A percentile compares a stretch with the other conserved stretches of the same genome.
phyloP scores from a whole-genome alignment of 371 early-diverging fungal species.

The Mortierella sp. region DNA sequence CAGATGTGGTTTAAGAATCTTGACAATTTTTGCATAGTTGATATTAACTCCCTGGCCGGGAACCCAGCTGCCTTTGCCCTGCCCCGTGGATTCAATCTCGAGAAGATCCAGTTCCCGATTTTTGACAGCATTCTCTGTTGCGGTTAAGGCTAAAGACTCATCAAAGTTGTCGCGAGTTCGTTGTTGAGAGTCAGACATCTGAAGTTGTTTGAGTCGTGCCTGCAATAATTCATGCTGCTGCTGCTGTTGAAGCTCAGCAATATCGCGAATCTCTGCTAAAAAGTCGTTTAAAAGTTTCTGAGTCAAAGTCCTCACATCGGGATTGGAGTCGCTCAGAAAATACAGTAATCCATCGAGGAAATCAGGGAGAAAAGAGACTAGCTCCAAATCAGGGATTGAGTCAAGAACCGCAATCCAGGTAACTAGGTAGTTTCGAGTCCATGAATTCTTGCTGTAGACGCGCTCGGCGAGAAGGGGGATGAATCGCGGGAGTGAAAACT shows the following conservation, averaged over 20 bases:
- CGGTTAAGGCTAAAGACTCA: background rate
- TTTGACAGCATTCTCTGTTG: background rate
- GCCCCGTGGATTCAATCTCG: conserved; percentile 57
- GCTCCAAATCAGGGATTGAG: conserved; percentile 91
- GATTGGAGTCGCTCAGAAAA: conserved; percentile 87
- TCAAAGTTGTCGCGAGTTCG: conserved; percentile 16
- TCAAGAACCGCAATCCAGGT: conserved; percentile 92
- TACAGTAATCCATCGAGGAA: conserved; percentile 90
- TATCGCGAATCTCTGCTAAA: conserved; percentile 83
- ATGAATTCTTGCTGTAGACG: conserved; percentile 87
- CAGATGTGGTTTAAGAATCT: conserved; percentile 86
- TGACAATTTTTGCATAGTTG: conserved; percentile 82
- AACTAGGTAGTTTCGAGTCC: conserved; percentile 90
- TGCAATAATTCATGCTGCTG: conserved; percentile 55
- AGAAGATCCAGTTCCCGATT: conserved; percentile 22
- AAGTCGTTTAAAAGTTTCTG: conserved; percentile 80
- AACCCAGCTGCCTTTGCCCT: conserved; percentile 70
- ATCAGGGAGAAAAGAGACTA: conserved; percentile 87
- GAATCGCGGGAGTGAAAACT: conserved; percentile 89
- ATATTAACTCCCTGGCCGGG: conserved; percentile 84
- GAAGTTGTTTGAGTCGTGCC: conserved; percentile 47
- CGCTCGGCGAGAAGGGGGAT: conserved; percentile 91
- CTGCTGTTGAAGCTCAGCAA: conserved; percentile 74
- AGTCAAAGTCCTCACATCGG: conserved; percentile 84
- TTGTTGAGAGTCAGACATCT: conserved; percentile 34